These are phyloP conservation scores for Passiflora organensis DNA, from an alignment of 345 rosid species.

Conservation along the genomic window DNA sequence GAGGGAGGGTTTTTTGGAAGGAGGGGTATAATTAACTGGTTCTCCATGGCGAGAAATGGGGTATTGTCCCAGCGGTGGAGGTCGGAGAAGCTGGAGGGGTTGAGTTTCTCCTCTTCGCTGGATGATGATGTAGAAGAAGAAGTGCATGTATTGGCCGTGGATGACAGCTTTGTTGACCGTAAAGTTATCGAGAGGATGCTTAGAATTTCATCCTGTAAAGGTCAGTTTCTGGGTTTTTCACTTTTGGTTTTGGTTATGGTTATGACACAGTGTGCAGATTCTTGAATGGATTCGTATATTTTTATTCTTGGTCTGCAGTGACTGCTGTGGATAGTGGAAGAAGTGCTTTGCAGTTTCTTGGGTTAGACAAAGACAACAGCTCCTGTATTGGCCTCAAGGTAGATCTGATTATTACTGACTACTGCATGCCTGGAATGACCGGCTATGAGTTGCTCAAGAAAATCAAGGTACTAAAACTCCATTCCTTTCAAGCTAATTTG, in stretches of 20 bases:
- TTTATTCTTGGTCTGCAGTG: too few relatives aligned
- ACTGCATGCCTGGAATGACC: constrained; percentile 83
- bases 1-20: too few relatives aligned
- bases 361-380: background rate
- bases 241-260: background rate
- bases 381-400: constrained; percentile 53
- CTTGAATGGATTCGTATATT: background rate
- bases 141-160: constrained; percentile 51
- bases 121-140: too few relatives aligned
- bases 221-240: constrained; percentile 4
- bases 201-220: constrained; percentile 44
- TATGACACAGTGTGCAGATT: too few relatives aligned
- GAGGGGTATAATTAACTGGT: too few relatives aligned
- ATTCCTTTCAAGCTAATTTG: too few relatives aligned
- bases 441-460: constrained; percentile 82
- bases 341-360: too few relatives aligned
- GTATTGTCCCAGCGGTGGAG: too few relatives aligned
- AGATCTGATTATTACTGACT: constrained; percentile 82
- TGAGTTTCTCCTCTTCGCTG: too few relatives aligned
- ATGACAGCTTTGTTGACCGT: constrained; percentile 53
- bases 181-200: constrained; percentile 50
- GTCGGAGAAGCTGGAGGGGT: too few relatives aligned
- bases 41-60: too few relatives aligned
- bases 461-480: constrained; percentile 55
- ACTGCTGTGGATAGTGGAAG: too few relatives aligned